phyloP scores from a whole-genome alignment of 1,284 basidiomycete genomes.

The Testicularia cyperi region DNA sequence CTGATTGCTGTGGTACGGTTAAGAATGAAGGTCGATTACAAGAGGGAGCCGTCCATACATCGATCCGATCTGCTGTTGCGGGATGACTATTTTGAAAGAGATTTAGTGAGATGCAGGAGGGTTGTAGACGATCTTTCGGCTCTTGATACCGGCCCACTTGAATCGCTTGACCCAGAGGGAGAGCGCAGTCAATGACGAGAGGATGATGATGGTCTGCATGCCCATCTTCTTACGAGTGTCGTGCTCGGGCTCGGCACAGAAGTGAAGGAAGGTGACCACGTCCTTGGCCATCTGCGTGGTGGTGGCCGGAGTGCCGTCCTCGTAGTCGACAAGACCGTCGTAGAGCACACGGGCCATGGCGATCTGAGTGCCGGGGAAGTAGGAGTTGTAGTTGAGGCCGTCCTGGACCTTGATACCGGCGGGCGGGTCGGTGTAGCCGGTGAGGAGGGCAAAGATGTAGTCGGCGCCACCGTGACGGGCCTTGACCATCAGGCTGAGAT shows the following conservation, averaged over 20 bases:
- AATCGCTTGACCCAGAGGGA: slow-evolving; percentile 54
- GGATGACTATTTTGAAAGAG: too few species aligned
- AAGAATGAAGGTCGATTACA: too few species aligned
- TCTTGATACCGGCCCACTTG: slow-evolving; percentile 55
- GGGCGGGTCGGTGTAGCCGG: slow-evolving; percentile 94
- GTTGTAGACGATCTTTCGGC: slow-evolving; percentile 53
- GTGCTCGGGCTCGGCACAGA: slow-evolving; percentile 84
- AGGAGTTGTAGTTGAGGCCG: slow-evolving; percentile 60
- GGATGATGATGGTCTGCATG: slow-evolving; percentile 63
- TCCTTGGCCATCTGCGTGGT: slow-evolving; percentile 99
- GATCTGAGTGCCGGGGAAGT: slow-evolving; percentile 69
- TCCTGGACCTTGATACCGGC: slow-evolving; percentile 91
- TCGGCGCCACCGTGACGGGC: slow-evolving; percentile 96
- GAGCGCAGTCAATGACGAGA: slow-evolving; percentile 45
- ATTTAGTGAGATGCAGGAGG: slow-evolving; percentile 38
- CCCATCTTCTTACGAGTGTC: slow-evolving; percentile 97
- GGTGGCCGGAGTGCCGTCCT: slow-evolving; percentile 83
- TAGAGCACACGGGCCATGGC: slow-evolving; percentile 97
- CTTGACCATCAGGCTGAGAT: slow-evolving; percentile 95
- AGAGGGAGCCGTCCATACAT: too few species aligned
- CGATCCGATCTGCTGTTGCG: too few species aligned
- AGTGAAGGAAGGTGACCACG: slow-evolving; percentile 81
- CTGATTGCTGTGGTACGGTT: too few species aligned
- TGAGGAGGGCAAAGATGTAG: slow-evolving; percentile 94
- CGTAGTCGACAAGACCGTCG: slow-evolving; percentile 67